Base-by-base conservation (phyloP, 148 eudicot genomes). In the Diospyros kaki region DNA sequence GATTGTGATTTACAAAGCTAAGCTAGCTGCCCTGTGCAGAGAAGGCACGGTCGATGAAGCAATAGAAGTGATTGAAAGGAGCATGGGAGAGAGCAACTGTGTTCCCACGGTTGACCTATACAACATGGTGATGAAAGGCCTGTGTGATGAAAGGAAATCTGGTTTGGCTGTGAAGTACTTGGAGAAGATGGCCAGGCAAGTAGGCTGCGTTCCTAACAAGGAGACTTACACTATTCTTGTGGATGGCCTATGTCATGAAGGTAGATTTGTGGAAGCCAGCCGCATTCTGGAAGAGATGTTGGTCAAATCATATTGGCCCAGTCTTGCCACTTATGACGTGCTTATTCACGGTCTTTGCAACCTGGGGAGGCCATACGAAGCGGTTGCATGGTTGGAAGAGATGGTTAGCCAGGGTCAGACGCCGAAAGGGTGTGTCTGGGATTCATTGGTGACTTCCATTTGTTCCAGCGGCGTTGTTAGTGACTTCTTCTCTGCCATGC, bases 361-460 rank as follows among this genome's bases (percentile, higher is more conserved):
- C 2, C 56, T 76, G 17, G 80, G 81, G 13, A 86, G 86, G 76
- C 73, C 74, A 63, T 92, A 92, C 64, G 89, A 87, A 83, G 96
- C 93, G 13, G 82, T 78, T 66, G 73, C 87, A 85, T 94, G 97
- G 96, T 79, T 92, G 79, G 98, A 94, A 75, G 97, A 94, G 88
- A 94, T 94, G 97, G 84, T 94, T 66, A 85, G 91, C 77, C 90
- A 90, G 69, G 90, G 85, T 17, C 86, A 81, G 78, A 78, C 79
- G 68, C 97, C 96, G 1, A 81, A 92, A 14, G 39, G 75, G 54
- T 81, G 75, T 69, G 58, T 82, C 14, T 94, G 96, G 98, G 67
- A 74, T 69, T 81, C 83, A 66, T 73, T 94, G 77, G 87, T 87
- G 28, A 74, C 80, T 77, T 84, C 88, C 14, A 78, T 86, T 65